Base-by-base conservation (phyloP, 345 rosid genomes). In the Brassica incana region DNA sequence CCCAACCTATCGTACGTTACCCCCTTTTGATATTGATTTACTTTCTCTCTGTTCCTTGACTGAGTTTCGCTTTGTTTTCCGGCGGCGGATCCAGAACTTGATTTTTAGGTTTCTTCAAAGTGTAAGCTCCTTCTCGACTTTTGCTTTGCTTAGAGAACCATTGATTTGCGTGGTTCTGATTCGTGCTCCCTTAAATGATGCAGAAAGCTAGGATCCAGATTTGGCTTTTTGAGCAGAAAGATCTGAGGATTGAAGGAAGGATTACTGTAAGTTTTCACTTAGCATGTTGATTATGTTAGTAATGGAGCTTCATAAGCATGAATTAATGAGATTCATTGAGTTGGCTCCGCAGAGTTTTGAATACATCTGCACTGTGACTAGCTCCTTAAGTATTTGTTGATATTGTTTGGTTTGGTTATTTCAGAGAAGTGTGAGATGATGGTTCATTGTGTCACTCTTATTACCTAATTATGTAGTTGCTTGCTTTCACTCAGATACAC, bases 191-290 rank as follows among this genome's bases (percentile, higher is more conserved):
- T 65, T 29, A 50, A 14, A 15, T 20, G 29, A 1, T 75, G 6
- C 88, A 91, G 97, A 93, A 91, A 91, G 93, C 97, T 74, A 87
- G 95, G 25, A 90, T 93, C 68, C 93, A 91, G 88, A 91, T 91
- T 84, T 93, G 97, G 97, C 92, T 93, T 8, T 93, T 90, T 72
- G 97, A 91, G 85, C 97, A 93, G 92, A 91, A 89, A 73, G 97
- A 93, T 79, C 54, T 83, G 83, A 89, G 95, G 78, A 91, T 91
- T 48, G 95, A 93, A 78, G 98, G 97, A 67, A 76, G 81, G 8
- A 78, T 78, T 23, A 78, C 75, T 65, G 81, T 78, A 4, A 78
- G 77, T 71, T 33, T 45, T 43, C 6, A 48, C 15, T 48, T 48
- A 12, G 54, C 54, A 4, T 48, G 56, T 48, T 50, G 18, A 50